Base-by-base conservation (phyloP, 2,329 filamentous ascomycete genomes). In the Magnaporthales sp. region DNA sequence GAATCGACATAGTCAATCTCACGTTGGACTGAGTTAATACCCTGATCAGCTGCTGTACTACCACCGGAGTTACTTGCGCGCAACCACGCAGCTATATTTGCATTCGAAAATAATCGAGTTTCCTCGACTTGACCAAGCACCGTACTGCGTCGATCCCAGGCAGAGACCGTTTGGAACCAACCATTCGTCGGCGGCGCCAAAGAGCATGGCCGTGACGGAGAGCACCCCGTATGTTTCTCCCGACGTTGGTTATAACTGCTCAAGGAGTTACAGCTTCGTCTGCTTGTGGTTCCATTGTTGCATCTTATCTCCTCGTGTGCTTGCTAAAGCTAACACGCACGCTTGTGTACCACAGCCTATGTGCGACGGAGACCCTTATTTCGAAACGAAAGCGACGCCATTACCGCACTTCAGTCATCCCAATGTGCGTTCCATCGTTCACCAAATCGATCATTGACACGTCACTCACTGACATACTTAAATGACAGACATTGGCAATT, bases 401-500 rank as follows among this genome's bases (percentile, higher is more conserved):
- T 75, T 92, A 89, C 75, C 86, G 86, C 62, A 84, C 88, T 69
- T 83, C 82, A 61, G 88, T 92, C 71, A 83, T 84, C 64, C 87
- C 87, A 64, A 85, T 86, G 87, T 91, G 79, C 71, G 85, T 78
- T 63, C 29, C 51, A 22, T 58, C 46, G 13, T 24, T 24, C 24
- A 30, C 61, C 65, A 64, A 63, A 66, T 60, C 9, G 10, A 15
- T 65, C 27, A n/a, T 4, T 22, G 13, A 30, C 19, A 15, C 31
- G 7, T 26, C 63, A 26, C 54, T 70, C 67, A 70, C 62, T 68
- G 66, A 51, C 56, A 30, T 29, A 61, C 58, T 64, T 54, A 67
- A 31, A 60, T 27, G 27, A 13, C 73, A 93, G 90, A 71, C 91
- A 95, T 78, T 93, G 90, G 88, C 91, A 95, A 79, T 83, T 99